Conservation (phyloP, 345 rosid genomes). For the Corchorus olitorius region DNA sequence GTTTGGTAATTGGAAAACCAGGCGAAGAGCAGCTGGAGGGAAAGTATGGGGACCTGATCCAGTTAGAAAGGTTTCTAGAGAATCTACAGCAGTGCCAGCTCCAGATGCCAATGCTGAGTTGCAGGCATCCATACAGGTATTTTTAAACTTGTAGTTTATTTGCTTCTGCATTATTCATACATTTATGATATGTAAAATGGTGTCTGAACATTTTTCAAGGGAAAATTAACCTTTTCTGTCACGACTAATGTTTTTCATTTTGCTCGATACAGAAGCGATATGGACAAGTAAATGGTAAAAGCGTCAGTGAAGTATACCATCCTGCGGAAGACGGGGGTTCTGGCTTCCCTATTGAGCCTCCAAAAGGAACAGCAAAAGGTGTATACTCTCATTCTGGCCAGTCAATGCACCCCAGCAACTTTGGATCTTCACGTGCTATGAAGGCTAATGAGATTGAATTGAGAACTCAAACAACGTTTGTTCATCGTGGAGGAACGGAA, state of each 20-base stretch:
- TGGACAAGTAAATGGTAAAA: slow-evolving; percentile 38
- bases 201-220: neutral
- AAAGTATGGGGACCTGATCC: slow-evolving; percentile 42
- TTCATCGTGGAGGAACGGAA: slow-evolving; percentile 46
- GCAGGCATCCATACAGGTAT: slow-evolving; percentile 49
- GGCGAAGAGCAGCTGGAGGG: slow-evolving; percentile 35
- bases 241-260: neutral
- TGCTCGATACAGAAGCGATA: slow-evolving; percentile 47
- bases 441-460: slow-evolving; percentile 36
- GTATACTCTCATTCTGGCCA: slow-evolving; percentile 36
- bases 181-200: neutral
- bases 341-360: slow-evolving; percentile 48
- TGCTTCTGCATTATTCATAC: neutral
- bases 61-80: slow-evolving; percentile 38
- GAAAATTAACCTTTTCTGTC: neutral
- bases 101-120: slow-evolving; percentile 53
- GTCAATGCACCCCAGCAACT: slow-evolving; percentile 25
- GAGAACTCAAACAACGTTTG: slow-evolving; percentile 54
- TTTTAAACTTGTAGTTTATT: neutral
- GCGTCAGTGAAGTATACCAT: slow-evolving; percentile 42
- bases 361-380: slow-evolving; percentile 37
- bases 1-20: slow-evolving; percentile 8
- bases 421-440: slow-evolving; percentile 34
- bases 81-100: slow-evolving; percentile 48
- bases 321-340: slow-evolving; percentile 50